Evolutionary conservation across 352 stramenopile genomes (phyloP).

Genomic region (Phytophthora colocasiae): DNA sequence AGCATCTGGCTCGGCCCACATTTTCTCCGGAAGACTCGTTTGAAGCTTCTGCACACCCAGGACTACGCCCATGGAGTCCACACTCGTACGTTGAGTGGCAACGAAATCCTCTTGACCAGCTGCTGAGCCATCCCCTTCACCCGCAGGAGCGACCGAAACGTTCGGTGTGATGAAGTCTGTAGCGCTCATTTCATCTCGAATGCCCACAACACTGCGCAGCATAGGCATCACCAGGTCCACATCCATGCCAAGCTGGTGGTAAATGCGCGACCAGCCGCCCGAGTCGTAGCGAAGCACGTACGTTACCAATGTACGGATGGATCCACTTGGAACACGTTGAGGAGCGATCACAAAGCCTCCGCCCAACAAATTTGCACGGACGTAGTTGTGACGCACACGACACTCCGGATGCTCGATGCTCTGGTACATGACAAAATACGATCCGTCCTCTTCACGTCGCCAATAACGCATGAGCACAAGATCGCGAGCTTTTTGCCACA

Average conservation of each 20-base stretch:
- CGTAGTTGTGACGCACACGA: constrained; percentile 87
- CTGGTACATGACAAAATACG: constrained; percentile 93
- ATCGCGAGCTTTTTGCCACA: constrained; percentile 88
- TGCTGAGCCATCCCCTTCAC: constrained; percentile 19
- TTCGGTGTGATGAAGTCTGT: constrained; percentile 89
- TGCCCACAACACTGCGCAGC: constrained; percentile 84
- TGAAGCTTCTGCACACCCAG: constrained; percentile 72
- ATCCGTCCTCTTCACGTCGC: constrained; percentile 88
- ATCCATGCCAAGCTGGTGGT: constrained; percentile 91
- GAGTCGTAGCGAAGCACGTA: constrained; percentile 88
- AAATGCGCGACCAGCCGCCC: constrained; percentile 81
- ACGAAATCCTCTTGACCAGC: constrained; percentile 21
- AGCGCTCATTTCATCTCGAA: constrained; percentile 86
- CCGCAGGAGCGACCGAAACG: constrained; percentile 59
- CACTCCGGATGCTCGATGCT: constrained; percentile 88
- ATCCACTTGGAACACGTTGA: constrained; percentile 78
- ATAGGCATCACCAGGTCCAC: constrained; percentile 88
- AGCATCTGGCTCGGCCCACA: constrained; percentile 86
- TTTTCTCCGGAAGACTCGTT: constrained; percentile 79
- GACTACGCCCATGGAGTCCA: constrained; percentile 71
- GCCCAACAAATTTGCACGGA: constrained; percentile 80
- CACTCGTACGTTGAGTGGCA: constrained; percentile 45
- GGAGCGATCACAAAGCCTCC: constrained; percentile 89
- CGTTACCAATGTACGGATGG: constrained; percentile 82
- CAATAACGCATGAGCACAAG: constrained; percentile 91